Evolutionary conservation across 139 green algal genomes (phyloP).

Genomic region (Klebsormidium nitens): DNA sequence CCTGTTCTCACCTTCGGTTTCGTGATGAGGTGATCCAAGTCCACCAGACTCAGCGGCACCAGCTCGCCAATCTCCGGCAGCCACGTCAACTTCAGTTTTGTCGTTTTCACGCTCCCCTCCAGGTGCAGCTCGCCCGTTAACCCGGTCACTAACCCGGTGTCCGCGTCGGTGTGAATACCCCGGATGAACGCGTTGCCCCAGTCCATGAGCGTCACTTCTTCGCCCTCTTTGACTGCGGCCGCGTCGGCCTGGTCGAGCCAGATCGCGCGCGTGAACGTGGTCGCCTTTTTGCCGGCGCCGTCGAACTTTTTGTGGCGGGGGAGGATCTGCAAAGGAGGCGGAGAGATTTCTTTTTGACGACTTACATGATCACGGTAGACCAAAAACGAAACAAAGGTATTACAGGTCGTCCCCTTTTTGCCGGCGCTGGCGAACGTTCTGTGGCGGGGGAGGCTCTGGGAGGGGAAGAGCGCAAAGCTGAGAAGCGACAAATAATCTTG

Average conservation of each 20-base stretch:
- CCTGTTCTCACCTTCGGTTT: conserved; percentile 80
- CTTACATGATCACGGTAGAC: too few species aligned
- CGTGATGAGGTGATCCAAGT: conserved; percentile 93
- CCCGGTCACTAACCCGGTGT: conserved; percentile 8
- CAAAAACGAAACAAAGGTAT: neutral
- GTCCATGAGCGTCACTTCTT: conserved; percentile 97
- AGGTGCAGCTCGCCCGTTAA: conserved; percentile 66
- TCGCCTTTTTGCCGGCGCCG: conserved; percentile 39
- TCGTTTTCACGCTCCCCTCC: conserved; percentile 88
- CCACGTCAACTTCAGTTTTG: conserved; percentile 96
- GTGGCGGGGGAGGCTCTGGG: conserved; percentile 64
- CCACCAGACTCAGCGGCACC: conserved; percentile 50
- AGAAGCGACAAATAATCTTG: too few species aligned
- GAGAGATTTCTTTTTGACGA: too few species aligned
- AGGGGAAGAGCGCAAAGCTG: too few species aligned
- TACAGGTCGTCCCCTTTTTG: conserved; percentile 24
- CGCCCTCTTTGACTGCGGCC: conserved; percentile 60
- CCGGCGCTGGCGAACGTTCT: conserved; percentile 76
- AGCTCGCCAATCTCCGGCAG: conserved; percentile 59
- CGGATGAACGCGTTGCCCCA: conserved; percentile 93
- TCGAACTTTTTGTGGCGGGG: conserved; percentile 90
- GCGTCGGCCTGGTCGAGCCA: conserved; percentile 85
- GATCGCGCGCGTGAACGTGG: conserved; percentile 25
- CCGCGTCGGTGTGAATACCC: conserved; percentile 3
- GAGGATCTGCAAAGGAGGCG: conserved; percentile 38